A percentile compares a stretch with the other conserved stretches of the same genome.
These are phyloP conservation scores for Cutaneotrichosporon spelunceum DNA, from an alignment of 1,284 basidiomycete genomes.

Conservation along the genomic window DNA sequence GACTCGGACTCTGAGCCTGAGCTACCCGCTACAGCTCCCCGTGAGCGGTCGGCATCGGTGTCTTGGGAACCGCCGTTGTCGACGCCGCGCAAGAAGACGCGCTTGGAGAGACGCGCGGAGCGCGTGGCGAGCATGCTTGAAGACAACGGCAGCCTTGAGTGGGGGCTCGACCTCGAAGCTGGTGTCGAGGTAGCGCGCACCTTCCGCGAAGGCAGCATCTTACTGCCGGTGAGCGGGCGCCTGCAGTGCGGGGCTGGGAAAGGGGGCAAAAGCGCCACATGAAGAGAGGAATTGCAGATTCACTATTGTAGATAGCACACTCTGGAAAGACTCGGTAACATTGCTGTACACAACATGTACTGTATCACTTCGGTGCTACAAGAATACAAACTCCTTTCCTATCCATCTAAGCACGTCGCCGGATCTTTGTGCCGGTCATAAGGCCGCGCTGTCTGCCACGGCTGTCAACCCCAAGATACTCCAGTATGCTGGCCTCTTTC, in stretches of 20 bases:
- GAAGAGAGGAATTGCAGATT: neutral
- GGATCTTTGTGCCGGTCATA: slow-evolving; percentile 29
- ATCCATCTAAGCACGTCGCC: slow-evolving; percentile 21
- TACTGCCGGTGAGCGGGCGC: neutral
- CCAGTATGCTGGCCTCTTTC: slow-evolving; percentile 9
- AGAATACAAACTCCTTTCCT: neutral
- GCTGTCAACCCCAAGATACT: slow-evolving; percentile 30
- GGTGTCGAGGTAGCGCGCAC: slow-evolving; percentile 30
- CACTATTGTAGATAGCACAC: neutral
- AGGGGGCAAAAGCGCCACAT: too few relatives aligned
- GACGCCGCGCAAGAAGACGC: slow-evolving; percentile 18
- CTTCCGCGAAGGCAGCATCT: slow-evolving; percentile 38
- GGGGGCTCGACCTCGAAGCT: slow-evolving; percentile 44
- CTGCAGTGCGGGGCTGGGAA: too few relatives aligned
- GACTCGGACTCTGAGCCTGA: neutral
- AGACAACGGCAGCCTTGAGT: slow-evolving; percentile 34
- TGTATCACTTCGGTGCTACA: neutral
- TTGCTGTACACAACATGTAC: neutral
- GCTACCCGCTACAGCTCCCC: neutral
- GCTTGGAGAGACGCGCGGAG: slow-evolving; percentile 20
- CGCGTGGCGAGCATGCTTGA: slow-evolving; percentile 1
- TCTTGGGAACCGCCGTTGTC: neutral
- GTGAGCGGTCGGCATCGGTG: neutral
- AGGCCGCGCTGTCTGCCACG: slow-evolving; percentile 35
- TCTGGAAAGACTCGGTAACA: neutral